Evolutionary conservation across 371 early-diverging fungal genomes (phyloP), one percentile per base, ranked within the genome.

Genomic region (Mortierella polycephala): DNA sequence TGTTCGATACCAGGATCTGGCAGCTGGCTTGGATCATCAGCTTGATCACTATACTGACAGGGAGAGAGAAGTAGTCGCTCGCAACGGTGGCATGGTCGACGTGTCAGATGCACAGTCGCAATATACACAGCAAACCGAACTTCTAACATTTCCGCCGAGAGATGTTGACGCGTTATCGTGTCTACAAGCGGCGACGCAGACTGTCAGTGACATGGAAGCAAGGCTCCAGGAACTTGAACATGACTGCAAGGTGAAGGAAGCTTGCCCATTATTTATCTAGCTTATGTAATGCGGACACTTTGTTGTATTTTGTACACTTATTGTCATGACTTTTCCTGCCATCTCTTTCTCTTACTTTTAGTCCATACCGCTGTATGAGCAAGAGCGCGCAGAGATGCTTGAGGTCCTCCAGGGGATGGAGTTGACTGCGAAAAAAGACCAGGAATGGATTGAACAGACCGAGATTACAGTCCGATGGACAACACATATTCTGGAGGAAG

Each of bases 181-280:
- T 65, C 60, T 72, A 4, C 58, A 62, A n/a, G 70, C 69, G 59
- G 80, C 70, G 1, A 56, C 69, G 20, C 57, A 73, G 30, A 73
- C 63, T 7, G 57, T 73, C 13, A 67, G 55, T 14, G 52, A 55
- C 23, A 57, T 79, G 0, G 80, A 69, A 52, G 63, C 66, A 1
- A 56, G 67, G 16, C 63, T 79, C 12, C 53, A 69, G 7, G 80
- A 79, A 50, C 67, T 73, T 5, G 80, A 79, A 30, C 62, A 62
- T 13, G 73, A 69, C 20, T 79, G 70, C 52, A 64, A 68, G 66
- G 80, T 77, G 47, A 54, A 55, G n/a, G 39, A 2, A 9, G 23
- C 51, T 3, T 11, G 7, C 16, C 23, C 8, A 6, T 49, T 16
- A 14, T 21, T n/a, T 54, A 13, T 20, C n/a, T 30, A 41, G 10